Conservation (phyloP, 2,329 filamentous ascomycete genomes). For the Pseudogymnoascus sp. region DNA sequence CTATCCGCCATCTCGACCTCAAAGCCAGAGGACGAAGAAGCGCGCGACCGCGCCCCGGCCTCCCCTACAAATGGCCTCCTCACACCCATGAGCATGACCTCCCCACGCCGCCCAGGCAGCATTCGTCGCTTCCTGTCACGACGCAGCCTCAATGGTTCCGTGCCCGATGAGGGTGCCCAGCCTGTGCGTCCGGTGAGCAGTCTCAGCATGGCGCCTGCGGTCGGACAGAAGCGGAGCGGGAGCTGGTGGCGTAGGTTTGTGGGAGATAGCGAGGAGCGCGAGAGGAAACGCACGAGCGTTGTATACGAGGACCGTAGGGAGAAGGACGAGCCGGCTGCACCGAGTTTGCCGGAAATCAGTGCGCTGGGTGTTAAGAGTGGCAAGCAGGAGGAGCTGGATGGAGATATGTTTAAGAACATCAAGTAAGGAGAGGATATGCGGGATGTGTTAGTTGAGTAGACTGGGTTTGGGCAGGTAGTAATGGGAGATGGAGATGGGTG, state of each 20-base stretch:
- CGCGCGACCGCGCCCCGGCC: background rate
- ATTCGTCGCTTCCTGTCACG: slow-evolving; percentile 32
- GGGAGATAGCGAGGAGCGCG: slow-evolving; percentile 15
- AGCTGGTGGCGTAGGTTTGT: slow-evolving; percentile 27
- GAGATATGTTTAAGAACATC: slow-evolving; percentile 32
- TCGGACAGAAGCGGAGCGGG: slow-evolving; percentile 23
- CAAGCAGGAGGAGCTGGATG: slow-evolving; percentile 27
- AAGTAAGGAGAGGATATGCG: slow-evolving; percentile 18
- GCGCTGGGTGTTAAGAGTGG: slow-evolving; percentile 26
- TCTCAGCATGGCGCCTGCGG: slow-evolving; percentile 19
- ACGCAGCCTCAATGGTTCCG: slow-evolving; percentile 26
- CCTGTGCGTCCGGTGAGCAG: slow-evolving; percentile 25
- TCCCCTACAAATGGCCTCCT: slow-evolving; percentile 4
- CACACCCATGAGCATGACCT: slow-evolving; percentile 24
- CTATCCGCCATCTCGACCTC: slow-evolving; percentile 10
- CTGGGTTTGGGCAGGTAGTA: background rate
- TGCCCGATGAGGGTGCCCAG: slow-evolving; percentile 16
- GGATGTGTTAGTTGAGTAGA: background rate
- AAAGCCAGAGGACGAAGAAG: background rate
- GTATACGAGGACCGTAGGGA: slow-evolving; percentile 19
- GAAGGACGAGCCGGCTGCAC: slow-evolving; percentile 25
- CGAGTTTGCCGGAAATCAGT: slow-evolving; percentile 28
- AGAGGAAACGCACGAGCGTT: slow-evolving; percentile 22
- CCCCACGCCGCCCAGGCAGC: slow-evolving; percentile 28
- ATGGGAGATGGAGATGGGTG: background rate